Evolutionary conservation across 1,284 basidiomycete species (phyloP).

Genomic region (Ganoderma lingzhi): DNA sequence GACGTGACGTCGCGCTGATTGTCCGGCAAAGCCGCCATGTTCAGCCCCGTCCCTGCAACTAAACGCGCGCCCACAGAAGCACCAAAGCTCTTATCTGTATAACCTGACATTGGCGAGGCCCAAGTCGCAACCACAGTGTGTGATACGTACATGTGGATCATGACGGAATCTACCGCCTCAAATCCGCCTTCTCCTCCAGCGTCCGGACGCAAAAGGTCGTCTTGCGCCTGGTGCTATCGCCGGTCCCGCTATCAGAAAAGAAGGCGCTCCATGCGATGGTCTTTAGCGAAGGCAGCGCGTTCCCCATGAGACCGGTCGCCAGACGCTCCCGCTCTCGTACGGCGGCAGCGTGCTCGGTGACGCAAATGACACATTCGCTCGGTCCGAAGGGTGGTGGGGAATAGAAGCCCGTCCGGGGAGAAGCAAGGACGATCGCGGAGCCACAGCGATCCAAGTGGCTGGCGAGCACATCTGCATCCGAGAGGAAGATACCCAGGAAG

Average conservation of each 20-base stretch:
- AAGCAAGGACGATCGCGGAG: conserved; percentile 46
- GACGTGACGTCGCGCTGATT: conserved; percentile 3
- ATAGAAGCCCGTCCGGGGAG: conserved; percentile 44
- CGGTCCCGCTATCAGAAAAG: conserved; percentile 39
- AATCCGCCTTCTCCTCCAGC: conserved; percentile 12
- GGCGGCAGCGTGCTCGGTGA: conserved; percentile 34
- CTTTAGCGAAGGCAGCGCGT: conserved; percentile 51
- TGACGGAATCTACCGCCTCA: conserved; percentile 1
- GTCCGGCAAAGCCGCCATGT: not conserved
- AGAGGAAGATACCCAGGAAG: conserved; percentile 67
- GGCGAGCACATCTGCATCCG: conserved; percentile 52
- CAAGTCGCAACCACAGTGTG: not conserved
- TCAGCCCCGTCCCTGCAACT: not conserved
- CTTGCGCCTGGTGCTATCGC: conserved; percentile 12
- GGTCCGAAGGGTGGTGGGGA: conserved; percentile 43
- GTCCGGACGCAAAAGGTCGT: conserved; percentile 1
- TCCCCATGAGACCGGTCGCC: conserved; percentile 50
- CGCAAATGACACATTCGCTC: conserved; percentile 45
- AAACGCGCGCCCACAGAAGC: not conserved
- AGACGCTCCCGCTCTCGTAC: conserved; percentile 53
- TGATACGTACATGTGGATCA: not conserved
- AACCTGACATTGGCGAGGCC: not conserved
- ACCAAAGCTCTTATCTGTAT: conserved; percentile 2
- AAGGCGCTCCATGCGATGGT: conserved; percentile 64
- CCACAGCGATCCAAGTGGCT: conserved; percentile 40